These are phyloP conservation scores for Cytospora mali DNA, from an alignment of 2,329 filamentous ascomycete species.

Conservation along the genomic window DNA sequence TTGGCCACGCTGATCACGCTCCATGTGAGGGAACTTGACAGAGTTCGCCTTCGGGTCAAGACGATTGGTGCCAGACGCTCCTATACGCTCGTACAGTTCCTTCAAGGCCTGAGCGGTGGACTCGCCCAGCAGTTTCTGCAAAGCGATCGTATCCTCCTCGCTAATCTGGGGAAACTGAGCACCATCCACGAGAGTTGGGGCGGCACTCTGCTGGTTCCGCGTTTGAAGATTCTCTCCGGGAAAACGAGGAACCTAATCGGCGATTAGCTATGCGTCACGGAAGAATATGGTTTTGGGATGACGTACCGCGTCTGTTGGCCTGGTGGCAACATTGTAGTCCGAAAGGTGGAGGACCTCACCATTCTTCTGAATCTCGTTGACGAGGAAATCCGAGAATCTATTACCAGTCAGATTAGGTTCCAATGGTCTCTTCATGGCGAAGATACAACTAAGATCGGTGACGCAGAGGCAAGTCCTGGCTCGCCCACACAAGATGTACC, in stretches of 20 bases:
- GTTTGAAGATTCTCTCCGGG: constrained; percentile 15
- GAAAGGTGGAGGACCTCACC: constrained; percentile 75
- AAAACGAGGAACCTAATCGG: constrained; percentile 7
- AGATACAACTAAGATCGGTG: background rate
- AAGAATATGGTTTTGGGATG: constrained; percentile 16
- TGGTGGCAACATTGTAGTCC: constrained; percentile 32
- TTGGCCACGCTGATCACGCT: constrained; percentile 48
- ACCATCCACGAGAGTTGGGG: constrained; percentile 6
- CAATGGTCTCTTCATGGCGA: background rate
- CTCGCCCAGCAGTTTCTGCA: constrained; percentile 45
- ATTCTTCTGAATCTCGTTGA: constrained; percentile 81
- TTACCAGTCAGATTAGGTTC: constrained; percentile 18
- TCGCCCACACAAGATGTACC: background rate
- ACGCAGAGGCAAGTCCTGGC: background rate
- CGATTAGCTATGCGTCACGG: background rate
- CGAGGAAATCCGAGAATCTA: constrained; percentile 88
- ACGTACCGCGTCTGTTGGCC: constrained; percentile 15
- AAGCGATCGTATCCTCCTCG: constrained; percentile 39
- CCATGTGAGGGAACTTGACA: constrained; percentile 45
- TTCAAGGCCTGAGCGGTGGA: constrained; percentile 46
- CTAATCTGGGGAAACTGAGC: constrained; percentile 31
- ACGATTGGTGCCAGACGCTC: constrained; percentile 33
- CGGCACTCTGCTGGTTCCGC: constrained; percentile 32
- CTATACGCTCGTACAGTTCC: constrained; percentile 43
- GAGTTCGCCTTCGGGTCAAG: constrained; percentile 35